A percentile compares a stretch with the other conserved stretches of the same genome.
phyloP scores from a whole-genome alignment of 2,329 filamentous ascomycete species.

The Ophiostoma himal-ulmi region DNA sequence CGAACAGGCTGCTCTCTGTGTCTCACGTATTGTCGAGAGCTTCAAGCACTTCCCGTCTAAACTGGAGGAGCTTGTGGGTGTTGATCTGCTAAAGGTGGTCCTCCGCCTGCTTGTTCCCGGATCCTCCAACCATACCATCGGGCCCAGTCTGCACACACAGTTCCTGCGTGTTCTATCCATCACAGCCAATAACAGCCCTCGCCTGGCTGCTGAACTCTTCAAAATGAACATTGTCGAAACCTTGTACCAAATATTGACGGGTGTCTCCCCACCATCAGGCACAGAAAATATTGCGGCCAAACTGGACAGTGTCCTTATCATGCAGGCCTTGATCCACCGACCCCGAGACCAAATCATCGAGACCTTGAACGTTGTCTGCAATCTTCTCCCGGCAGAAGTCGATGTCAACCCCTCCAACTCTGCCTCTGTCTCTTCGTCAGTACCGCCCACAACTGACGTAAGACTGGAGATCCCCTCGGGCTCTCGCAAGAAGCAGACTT shows the following conservation, averaged over 20 bases:
- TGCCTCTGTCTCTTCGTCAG: not conserved
- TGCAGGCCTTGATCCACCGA: slow-evolving; percentile 95
- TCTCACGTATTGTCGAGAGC: slow-evolving; percentile 93
- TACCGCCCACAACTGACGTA: not conserved
- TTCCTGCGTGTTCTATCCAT: slow-evolving; percentile 90
- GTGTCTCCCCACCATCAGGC: slow-evolving; percentile 81
- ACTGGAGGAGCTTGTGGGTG: slow-evolving; percentile 85
- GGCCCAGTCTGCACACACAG: slow-evolving; percentile 89
- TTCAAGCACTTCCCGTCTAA: slow-evolving; percentile 85
- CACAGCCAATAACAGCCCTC: slow-evolving; percentile 80
- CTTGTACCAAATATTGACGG: slow-evolving; percentile 92
- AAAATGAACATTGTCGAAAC: slow-evolving; percentile 98
- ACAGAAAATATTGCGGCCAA: slow-evolving; percentile 74
- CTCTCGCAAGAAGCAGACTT: not conserved
- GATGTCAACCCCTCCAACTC: not conserved
- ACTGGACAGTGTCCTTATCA: slow-evolving; percentile 93
- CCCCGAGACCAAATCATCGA: slow-evolving; percentile 95
- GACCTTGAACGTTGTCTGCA: slow-evolving; percentile 94
- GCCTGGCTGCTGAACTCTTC: slow-evolving; percentile 80
- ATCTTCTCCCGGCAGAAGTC: slow-evolving; percentile 53
- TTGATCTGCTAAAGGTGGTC: slow-evolving; percentile 77
- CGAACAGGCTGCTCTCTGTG: slow-evolving; percentile 91
- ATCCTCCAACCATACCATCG: slow-evolving; percentile 82
- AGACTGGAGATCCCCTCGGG: not conserved
- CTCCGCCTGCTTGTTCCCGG: slow-evolving; percentile 84